Conservation (phyloP, 2,329 filamentous ascomycete species). For the Ophiostoma tasmaniense region DNA sequence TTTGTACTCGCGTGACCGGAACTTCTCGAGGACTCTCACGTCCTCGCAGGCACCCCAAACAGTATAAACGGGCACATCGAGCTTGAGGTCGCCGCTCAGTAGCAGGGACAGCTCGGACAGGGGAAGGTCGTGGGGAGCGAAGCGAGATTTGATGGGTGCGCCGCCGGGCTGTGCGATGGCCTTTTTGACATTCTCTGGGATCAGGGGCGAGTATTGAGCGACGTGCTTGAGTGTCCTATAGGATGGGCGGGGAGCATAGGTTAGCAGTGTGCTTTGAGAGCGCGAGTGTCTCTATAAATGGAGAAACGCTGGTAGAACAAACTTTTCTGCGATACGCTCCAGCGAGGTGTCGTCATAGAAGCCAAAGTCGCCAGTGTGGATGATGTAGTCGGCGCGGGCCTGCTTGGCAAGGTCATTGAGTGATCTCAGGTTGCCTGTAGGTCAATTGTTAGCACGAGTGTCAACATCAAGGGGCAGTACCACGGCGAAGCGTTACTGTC, state of each 20-base stretch:
- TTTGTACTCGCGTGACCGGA: constrained; percentile 96
- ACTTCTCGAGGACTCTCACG: constrained; percentile 93
- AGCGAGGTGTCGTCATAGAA: constrained; percentile 97
- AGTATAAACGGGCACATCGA: constrained; percentile 95
- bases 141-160: constrained; percentile 78
- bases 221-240: constrained; percentile 91
- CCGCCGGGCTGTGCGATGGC: constrained; percentile 52
- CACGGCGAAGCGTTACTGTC: neutral
- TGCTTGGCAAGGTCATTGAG: constrained; percentile 94
- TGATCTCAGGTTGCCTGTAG: constrained; percentile 80
- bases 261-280: neutral
- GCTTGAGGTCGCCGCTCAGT: constrained; percentile 76
- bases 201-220: constrained; percentile 92
- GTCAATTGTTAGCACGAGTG: constrained; percentile 17
- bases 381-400: constrained; percentile 91
- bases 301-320: constrained; percentile 31
- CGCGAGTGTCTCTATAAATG: neutral
- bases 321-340: constrained; percentile 98
- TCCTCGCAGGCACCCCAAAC: constrained; percentile 99
- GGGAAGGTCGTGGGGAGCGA: constrained; percentile 70
- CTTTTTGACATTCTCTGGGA: constrained; percentile 68
- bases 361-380: constrained; percentile 97
- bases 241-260: neutral
- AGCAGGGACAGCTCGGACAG: constrained; percentile 89
- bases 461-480: no score